A percentile compares a stretch with the other conserved stretches of the same genome.
phyloP scores from a whole-genome alignment of 1,139 yeast genomes.

The Kodamaea fungicola region DNA sequence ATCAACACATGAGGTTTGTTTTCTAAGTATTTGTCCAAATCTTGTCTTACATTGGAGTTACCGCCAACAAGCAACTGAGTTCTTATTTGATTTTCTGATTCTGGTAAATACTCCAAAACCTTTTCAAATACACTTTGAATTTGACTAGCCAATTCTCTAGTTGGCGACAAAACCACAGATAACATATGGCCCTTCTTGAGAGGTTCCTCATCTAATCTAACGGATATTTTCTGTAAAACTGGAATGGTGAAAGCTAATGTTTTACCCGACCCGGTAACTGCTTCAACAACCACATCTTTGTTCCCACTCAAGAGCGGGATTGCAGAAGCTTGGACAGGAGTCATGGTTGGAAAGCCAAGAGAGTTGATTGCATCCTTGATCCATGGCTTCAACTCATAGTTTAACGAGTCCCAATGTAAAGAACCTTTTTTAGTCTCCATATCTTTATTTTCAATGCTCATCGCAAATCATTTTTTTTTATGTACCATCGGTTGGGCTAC shows the following conservation, averaged over 20 bases:
- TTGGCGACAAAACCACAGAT: conserved; percentile 78
- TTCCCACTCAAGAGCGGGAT: conserved; percentile 84
- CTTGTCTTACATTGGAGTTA: conserved; percentile 66
- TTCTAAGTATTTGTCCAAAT: conserved; percentile 54
- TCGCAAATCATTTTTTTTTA: conserved; percentile 4
- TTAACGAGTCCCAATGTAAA: conserved; percentile 37
- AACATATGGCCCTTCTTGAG: conserved; percentile 62
- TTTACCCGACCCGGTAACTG: conserved; percentile 97
- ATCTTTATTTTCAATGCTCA: conserved; percentile 1
- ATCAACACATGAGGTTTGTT: conserved; percentile 69
- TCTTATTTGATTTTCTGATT: conserved; percentile 36
- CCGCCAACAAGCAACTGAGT: conserved; percentile 86
- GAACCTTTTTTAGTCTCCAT: conserved; percentile 34
- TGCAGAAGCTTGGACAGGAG: conserved; percentile 96
- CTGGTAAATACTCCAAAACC: conserved; percentile 60
- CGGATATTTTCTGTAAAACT: conserved; percentile 60
- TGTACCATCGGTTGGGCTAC: conserved; percentile 5
- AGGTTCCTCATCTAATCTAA: conserved; percentile 24
- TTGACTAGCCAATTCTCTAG: conserved; percentile 88
- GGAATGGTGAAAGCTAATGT: conserved; percentile 88
- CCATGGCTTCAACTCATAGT: conserved; percentile 41
- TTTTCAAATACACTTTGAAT: conserved; percentile 64
- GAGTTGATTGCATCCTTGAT: conserved; percentile 61
- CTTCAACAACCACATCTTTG: conserved; percentile 94
- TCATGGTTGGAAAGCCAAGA: conserved; percentile 78